Percentiles rank a stretch among this genome's conserved stretches.
Conservation (phyloP, 345 rosid species). For the Geranium rotundifolium region DNA sequence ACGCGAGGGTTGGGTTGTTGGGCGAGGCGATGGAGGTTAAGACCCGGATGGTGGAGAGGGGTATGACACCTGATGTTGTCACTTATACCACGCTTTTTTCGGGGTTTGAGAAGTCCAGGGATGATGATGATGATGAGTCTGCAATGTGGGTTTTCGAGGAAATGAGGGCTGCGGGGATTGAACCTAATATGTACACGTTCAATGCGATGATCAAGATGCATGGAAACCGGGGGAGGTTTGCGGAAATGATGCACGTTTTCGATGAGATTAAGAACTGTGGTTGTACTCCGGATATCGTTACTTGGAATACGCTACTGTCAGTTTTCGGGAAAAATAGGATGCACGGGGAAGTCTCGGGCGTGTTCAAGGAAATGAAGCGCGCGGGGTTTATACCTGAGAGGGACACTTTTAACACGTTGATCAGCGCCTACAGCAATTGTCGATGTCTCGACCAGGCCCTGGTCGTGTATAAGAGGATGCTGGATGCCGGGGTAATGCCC, state of each 20-base stretch:
- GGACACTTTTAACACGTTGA: constrained; percentile 82
- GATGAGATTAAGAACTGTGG: constrained; percentile 62
- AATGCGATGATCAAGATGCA: constrained; percentile 93
- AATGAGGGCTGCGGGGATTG: constrained; percentile 67
- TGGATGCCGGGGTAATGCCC: constrained; percentile 72
- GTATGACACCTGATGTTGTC: constrained; percentile 76
- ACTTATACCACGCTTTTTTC: constrained; percentile 92
- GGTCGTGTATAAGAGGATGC: constrained; percentile 71
- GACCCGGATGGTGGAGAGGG: constrained; percentile 52
- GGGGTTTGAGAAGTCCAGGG: constrained; percentile 78
- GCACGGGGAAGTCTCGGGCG: constrained; percentile 83
- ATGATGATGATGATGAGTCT: constrained; percentile 36
- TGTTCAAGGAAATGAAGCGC: constrained; percentile 96
- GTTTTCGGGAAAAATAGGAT: constrained; percentile 89
- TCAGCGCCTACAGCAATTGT: constrained; percentile 86
- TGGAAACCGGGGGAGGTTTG: constrained; percentile 74
- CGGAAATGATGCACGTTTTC: constrained; percentile 86
- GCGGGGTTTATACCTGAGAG: constrained; percentile 88
- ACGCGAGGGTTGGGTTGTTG: constrained; percentile 65
- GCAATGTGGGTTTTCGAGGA: constrained; percentile 70
- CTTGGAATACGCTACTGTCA: constrained; percentile 86
- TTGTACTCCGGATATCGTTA: constrained; percentile 70
- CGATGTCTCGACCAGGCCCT: constrained; percentile 84
- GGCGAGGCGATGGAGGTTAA: constrained; percentile 76
- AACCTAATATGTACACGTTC: constrained; percentile 85